A percentile compares a stretch with the other conserved stretches of the same genome.
phyloP scores from a whole-genome alignment of 2,329 filamentous ascomycete species.

The Fusarium sp. region DNA sequence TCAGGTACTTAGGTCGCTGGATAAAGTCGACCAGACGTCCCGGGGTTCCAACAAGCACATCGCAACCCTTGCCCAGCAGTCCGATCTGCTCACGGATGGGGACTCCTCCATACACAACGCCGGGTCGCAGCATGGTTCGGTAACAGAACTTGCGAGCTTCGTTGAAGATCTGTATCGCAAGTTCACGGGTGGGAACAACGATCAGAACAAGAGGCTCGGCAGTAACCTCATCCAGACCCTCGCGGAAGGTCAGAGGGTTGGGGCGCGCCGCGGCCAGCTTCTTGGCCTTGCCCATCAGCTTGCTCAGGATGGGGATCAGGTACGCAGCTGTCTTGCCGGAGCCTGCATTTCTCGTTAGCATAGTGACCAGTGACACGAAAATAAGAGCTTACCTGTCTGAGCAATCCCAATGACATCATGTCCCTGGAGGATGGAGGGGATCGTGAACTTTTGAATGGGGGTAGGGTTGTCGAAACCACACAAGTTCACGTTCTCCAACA shows the following conservation, averaged over 20 bases:
- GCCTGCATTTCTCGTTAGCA: conserved; percentile 59
- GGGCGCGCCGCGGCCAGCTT: conserved; percentile 82
- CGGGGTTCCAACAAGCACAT: conserved; percentile 86
- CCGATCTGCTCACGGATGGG: conserved; percentile 72
- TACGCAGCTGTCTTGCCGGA: conserved; percentile 97
- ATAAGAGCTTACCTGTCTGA: conserved; percentile 76
- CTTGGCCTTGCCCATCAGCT: conserved; percentile 94
- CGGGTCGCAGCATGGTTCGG: conserved; percentile 90
- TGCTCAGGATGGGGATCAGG: conserved; percentile 85
- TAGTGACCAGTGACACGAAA: background rate
- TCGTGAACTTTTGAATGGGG: conserved; percentile 84
- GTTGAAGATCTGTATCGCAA: conserved; percentile 94
- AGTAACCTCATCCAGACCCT: conserved; percentile 59
- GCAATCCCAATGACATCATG: conserved; percentile 88
- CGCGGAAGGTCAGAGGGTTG: conserved; percentile 63
- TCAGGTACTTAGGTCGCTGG: conserved; percentile 70
- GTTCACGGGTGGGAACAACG: conserved; percentile 84
- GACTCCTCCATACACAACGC: conserved; percentile 86
- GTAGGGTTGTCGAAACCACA: conserved; percentile 77
- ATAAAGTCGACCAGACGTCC: conserved; percentile 89
- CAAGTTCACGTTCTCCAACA: conserved; percentile 78
- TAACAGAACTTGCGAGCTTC: conserved; percentile 94
- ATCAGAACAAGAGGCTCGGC: conserved; percentile 90
- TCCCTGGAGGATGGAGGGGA: conserved; percentile 78
- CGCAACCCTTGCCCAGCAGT: conserved; percentile 83